Conservation (phyloP, 2,329 filamentous ascomycete species). For the Geosmithia flava region DNA sequence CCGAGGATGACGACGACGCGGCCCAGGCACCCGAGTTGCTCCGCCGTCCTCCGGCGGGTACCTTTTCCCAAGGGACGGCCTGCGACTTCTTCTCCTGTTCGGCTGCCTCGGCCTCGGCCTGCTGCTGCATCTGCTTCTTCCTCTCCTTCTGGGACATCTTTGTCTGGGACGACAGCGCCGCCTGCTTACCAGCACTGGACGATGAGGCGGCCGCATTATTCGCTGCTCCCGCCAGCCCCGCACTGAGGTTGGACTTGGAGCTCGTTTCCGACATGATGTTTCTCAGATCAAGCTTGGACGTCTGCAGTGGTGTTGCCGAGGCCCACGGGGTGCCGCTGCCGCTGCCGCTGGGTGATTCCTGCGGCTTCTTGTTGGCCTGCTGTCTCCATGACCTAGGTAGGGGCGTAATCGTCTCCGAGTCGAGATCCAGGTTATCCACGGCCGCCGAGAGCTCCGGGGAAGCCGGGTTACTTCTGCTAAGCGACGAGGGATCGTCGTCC, state of each 20-base stretch:
- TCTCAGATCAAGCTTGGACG: conserved; percentile 58
- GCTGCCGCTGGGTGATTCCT: background rate
- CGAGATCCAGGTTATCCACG: background rate
- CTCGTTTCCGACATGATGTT: conserved; percentile 59
- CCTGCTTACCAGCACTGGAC: conserved; percentile 16
- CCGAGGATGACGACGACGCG: background rate
- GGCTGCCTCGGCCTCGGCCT: conserved; percentile 33
- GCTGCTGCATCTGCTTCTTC: conserved; percentile 67
- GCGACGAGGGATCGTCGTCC: conserved; percentile 54
- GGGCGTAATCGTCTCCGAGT: background rate
- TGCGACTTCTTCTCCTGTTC: conserved; percentile 17
- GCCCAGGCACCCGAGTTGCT: conserved; percentile 1
- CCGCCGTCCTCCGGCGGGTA: conserved; percentile 21
- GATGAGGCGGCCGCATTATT: too few species aligned
- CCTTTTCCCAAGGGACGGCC: conserved; percentile 32
- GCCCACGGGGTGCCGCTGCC: conserved; percentile 33
- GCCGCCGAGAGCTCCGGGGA: conserved; percentile 3
- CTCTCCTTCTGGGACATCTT: conserved; percentile 89
- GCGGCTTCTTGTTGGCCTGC: background rate
- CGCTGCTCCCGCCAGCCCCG: conserved; percentile 34
- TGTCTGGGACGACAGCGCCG: conserved; percentile 13
- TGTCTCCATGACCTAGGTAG: background rate
- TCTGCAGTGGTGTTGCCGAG: conserved; percentile 31
- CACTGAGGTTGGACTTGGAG: conserved; percentile 39
- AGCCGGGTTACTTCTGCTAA: conserved; percentile 4